phyloP scores from a whole-genome alignment of 192 early-diverging fungal genomes.

The Rhizoclosmatium globosum region DNA sequence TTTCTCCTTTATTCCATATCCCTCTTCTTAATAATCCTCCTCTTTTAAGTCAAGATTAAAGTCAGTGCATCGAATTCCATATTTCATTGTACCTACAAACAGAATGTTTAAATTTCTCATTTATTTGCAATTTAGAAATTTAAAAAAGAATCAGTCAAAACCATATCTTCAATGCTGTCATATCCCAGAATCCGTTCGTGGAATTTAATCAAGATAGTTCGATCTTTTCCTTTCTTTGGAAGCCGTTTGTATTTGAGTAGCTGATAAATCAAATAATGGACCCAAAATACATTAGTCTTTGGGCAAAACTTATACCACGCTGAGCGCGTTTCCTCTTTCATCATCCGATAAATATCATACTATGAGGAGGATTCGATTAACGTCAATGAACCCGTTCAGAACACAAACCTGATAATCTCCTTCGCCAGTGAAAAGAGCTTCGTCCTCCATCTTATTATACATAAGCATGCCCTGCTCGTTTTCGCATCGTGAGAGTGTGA shows the following conservation, averaged over 20 bases:
- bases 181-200: no score
- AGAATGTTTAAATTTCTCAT: no score
- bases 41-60: no score
- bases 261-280: conserved; percentile 59
- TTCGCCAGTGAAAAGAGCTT: conserved; percentile 47
- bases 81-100: no score
- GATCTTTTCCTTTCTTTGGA: background rate
- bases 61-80: no score
- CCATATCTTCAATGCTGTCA: no score
- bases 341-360: conserved; percentile 58
- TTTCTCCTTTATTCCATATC: no score
- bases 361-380: conserved; percentile 33
- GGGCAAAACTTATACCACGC: conserved; percentile 50
- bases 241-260: conserved; percentile 32
- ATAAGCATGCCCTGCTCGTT: conserved; percentile 28
- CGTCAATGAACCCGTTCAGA: background rate
- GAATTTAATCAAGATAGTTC: no score
- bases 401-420: conserved; percentile 48
- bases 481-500: conserved; percentile 44
- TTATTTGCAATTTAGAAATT: no score
- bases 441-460: conserved; percentile 47
- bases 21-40: no score
- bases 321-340: conserved; percentile 44
- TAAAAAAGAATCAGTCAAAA: no score
- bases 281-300: conserved; percentile 59